Percentiles rank a stretch among this genome's conserved stretches.
phyloP scores from a whole-genome alignment of 148 eudicot species.

The Gaultheria prostrata region DNA sequence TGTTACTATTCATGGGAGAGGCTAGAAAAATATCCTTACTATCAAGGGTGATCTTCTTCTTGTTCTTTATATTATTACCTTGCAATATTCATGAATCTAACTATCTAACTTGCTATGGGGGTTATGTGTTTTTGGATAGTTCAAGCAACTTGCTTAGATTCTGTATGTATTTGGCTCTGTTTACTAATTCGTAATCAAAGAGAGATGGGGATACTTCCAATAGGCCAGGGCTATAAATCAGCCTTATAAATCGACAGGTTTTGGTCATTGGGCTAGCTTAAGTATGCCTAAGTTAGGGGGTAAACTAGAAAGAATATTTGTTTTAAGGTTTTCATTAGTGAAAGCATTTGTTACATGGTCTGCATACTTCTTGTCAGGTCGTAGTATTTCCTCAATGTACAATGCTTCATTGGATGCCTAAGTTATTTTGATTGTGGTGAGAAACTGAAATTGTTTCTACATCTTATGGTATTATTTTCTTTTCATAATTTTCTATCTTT shows the following conservation, averaged over 20 bases:
- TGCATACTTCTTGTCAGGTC: not conserved
- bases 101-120: not conserved
- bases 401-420: not conserved
- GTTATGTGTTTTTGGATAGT: not conserved
- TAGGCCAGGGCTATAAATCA: not conserved
- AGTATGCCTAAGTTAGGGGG: not conserved
- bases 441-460: not conserved
- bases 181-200: not conserved
- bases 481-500: not conserved
- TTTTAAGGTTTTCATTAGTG: not conserved
- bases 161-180: not conserved
- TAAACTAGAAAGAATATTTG: not conserved
- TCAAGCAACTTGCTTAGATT: not conserved
- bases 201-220: not conserved
- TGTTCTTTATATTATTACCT: not conserved
- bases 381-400: not conserved
- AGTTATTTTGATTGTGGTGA: not conserved
- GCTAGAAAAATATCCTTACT: not conserved
- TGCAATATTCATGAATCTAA: not conserved
- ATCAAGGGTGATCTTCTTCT: not conserved
- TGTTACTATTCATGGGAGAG: not conserved
- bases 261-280: not conserved
- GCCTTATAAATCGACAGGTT: not conserved
- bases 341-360: not conserved
- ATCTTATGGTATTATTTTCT: not conserved